These are phyloP conservation scores for Beauveria varroae DNA, from an alignment of 2,329 filamentous ascomycete species.

Conservation along the genomic window DNA sequence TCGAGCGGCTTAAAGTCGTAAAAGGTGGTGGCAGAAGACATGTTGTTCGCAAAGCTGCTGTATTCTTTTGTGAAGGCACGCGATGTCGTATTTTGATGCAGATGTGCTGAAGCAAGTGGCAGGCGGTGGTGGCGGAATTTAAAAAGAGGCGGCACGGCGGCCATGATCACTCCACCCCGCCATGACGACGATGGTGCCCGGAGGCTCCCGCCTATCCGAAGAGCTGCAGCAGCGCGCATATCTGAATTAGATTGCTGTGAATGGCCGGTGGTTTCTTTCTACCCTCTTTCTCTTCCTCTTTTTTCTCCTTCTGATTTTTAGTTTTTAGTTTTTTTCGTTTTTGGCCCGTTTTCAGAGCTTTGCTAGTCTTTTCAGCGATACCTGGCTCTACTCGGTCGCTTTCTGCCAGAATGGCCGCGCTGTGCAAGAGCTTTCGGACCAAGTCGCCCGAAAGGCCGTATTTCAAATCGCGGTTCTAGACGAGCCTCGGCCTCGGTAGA, in stretches of 20 bases:
- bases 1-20: conserved; percentile 81
- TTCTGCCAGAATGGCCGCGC: neutral
- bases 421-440: neutral
- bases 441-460: neutral
- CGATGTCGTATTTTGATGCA: neutral
- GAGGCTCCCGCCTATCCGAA: conserved; percentile 3
- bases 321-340: too few relatives aligned
- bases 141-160: neutral
- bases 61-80: neutral
- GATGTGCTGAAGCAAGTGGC: neutral
- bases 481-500: conserved; percentile 7
- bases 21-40: conserved; percentile 45
- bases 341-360: neutral
- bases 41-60: conserved; percentile 17
- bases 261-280: neutral
- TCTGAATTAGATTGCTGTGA: neutral
- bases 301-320: too few relatives aligned
- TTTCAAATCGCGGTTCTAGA: neutral
- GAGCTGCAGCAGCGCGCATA: neutral
- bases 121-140: neutral
- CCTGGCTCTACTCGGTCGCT: neutral
- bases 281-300: neutral
- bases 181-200: conserved; percentile 5
- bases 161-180: conserved; percentile 2
- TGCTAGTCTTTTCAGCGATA: too few relatives aligned